Percentiles rank a stretch among this genome's conserved stretches.
phyloP scores from a whole-genome alignment of 2,329 filamentous ascomycete species.

The Stachybotrys chartarum region DNA sequence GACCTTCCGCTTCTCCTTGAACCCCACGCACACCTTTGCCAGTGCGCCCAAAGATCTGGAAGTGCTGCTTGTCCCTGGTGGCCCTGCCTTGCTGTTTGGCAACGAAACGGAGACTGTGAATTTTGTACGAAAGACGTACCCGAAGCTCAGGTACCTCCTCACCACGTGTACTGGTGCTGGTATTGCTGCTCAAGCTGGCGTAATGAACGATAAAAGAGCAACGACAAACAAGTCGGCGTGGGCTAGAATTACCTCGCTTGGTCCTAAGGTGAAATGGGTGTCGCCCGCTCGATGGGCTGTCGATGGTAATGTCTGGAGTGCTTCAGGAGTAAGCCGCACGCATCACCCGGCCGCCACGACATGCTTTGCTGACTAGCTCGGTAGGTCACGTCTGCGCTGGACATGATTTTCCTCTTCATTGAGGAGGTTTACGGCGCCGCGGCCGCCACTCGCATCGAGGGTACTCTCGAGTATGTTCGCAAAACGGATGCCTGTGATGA shows the following conservation, averaged over 20 bases:
- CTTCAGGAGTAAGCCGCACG: conserved; percentile 39
- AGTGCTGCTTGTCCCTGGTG: conserved; percentile 58
- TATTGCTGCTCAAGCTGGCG: neutral
- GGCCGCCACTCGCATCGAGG: conserved; percentile 1
- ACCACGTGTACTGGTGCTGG: conserved; percentile 15
- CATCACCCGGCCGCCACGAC: neutral
- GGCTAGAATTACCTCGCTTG: conserved; percentile 25
- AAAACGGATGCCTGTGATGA: conserved; percentile 10
- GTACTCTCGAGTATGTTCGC: conserved; percentile 7
- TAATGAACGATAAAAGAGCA: neutral
- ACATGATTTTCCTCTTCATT: conserved; percentile 10
- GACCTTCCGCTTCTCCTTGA: conserved; percentile 22
- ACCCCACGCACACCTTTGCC: conserved; percentile 43
- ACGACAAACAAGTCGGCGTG: neutral
- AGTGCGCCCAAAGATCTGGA: conserved; percentile 37
- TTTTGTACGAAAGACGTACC: conserved; percentile 33
- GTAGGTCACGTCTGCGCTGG: conserved; percentile 7
- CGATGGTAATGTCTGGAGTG: conserved; percentile 12
- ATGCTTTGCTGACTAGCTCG: neutral
- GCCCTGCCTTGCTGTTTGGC: conserved; percentile 34
- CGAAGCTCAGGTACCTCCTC: conserved; percentile 44
- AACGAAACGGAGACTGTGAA: conserved; percentile 23
- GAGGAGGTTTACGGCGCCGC: conserved; percentile 5
- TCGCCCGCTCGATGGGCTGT: neutral
- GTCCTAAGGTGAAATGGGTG: conserved; percentile 10